Conservation (phyloP, 306 rosid genomes). For the Morella rubra region DNA sequence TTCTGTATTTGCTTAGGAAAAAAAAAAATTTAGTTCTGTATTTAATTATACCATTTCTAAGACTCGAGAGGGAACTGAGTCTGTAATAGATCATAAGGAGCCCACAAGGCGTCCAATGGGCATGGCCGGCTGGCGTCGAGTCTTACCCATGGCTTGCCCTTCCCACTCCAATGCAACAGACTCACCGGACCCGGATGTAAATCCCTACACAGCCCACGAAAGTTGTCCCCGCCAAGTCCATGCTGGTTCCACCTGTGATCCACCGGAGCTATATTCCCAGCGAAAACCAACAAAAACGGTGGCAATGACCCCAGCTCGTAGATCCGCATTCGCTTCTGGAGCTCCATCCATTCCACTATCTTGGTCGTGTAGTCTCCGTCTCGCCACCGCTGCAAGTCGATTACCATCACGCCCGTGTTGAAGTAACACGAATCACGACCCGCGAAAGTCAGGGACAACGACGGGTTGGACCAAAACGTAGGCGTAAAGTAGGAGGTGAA, state of each 20-base stretch:
- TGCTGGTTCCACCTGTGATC: slow-evolving; percentile 95
- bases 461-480: slow-evolving; percentile 80
- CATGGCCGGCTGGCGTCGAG: slow-evolving; percentile 80
- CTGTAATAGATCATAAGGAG: slow-evolving; percentile 75
- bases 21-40: too few relatives aligned
- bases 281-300: slow-evolving; percentile 84
- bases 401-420: slow-evolving; percentile 97
- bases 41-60: slow-evolving; percentile 12
- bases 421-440: slow-evolving; percentile 75
- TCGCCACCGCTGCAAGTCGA: slow-evolving; percentile 71
- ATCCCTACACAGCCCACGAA: slow-evolving; percentile 70
- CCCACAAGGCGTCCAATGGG: slow-evolving; percentile 87
- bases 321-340: slow-evolving; percentile 91
- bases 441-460: slow-evolving; percentile 62
- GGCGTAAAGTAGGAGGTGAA: slow-evolving; percentile 78
- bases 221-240: slow-evolving; percentile 94
- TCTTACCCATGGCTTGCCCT: slow-evolving; percentile 93
- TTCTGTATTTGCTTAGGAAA: background rate
- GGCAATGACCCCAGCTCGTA: slow-evolving; percentile 89
- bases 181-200: slow-evolving; percentile 91
- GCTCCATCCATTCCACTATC: slow-evolving; percentile 96
- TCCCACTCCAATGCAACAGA: slow-evolving; percentile 93
- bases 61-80: slow-evolving; percentile 62
- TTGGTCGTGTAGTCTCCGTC: slow-evolving; percentile 63
- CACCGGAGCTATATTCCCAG: slow-evolving; percentile 70